phyloP scores from a whole-genome alignment of 2,329 filamentous ascomycete genomes.

The Colletotrichum spinosum region DNA sequence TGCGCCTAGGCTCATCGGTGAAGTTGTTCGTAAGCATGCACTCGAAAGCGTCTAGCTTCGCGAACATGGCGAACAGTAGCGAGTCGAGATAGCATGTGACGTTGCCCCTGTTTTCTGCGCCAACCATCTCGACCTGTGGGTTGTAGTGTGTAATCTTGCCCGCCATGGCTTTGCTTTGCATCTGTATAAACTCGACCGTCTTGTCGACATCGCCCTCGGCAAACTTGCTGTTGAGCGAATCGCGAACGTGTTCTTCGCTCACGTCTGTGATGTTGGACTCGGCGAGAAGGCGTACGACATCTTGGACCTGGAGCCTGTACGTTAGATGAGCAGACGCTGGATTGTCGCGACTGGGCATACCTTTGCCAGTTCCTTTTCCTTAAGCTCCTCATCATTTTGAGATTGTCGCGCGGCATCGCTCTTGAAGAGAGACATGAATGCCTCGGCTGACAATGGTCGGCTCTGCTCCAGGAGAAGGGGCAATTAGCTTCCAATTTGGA shows the following conservation, averaged over 20 bases:
- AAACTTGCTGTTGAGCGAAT: slow-evolving; percentile 70
- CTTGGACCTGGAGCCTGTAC: slow-evolving; percentile 44
- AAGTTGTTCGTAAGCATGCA: slow-evolving; percentile 88
- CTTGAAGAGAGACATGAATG: slow-evolving; percentile 74
- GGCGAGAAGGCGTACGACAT: slow-evolving; percentile 45
- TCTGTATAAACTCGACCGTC: slow-evolving; percentile 79
- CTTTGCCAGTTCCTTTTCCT: slow-evolving; percentile 57
- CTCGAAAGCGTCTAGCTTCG: slow-evolving; percentile 89
- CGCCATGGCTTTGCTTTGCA: slow-evolving; percentile 84
- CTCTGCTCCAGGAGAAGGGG: slow-evolving; percentile 48
- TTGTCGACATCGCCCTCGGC: slow-evolving; percentile 78
- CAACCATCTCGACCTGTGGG: slow-evolving; percentile 77
- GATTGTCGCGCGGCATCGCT: slow-evolving; percentile 67
- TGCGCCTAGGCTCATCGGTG: slow-evolving; percentile 76
- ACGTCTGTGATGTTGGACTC: slow-evolving; percentile 60
- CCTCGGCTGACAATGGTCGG: slow-evolving; percentile 66
- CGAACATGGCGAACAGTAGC: slow-evolving; percentile 95
- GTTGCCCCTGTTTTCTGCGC: slow-evolving; percentile 85
- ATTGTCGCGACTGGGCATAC: slow-evolving; percentile 45
- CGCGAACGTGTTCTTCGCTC: slow-evolving; percentile 67
- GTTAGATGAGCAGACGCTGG: slow-evolving; percentile 12
- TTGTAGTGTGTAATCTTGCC: slow-evolving; percentile 83
- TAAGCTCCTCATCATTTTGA: slow-evolving; percentile 66
- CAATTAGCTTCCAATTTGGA: slow-evolving; percentile 19
- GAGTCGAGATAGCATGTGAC: slow-evolving; percentile 97